Percentiles rank a stretch among this genome's conserved stretches.
phyloP scores from a whole-genome alignment of 345 rosid genomes.

The Heritiera littoralis region DNA sequence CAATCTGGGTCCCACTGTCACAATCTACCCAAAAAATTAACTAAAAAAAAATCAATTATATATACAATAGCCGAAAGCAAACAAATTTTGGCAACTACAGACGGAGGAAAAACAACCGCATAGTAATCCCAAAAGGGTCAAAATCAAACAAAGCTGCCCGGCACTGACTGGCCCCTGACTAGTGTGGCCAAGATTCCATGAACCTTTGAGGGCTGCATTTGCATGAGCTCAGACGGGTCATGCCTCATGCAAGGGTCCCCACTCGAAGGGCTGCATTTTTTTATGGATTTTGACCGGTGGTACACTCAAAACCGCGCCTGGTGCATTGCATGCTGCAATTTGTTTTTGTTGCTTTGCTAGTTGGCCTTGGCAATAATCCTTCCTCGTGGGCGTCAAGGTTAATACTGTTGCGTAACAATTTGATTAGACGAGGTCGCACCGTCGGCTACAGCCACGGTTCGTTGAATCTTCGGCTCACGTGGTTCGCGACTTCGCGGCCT shows the following conservation, averaged over 20 bases:
- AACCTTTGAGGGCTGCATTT: conserved; percentile 3
- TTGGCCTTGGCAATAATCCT: background rate
- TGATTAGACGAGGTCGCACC: background rate
- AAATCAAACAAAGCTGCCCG: background rate
- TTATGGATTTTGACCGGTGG: background rate
- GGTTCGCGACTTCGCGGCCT: background rate
- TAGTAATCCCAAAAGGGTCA: background rate
- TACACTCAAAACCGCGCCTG: conserved; percentile 11
- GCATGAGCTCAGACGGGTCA: background rate
- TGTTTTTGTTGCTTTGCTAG: conserved; percentile 7
- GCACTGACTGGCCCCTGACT: background rate
- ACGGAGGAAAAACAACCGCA: background rate
- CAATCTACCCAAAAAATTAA: background rate
- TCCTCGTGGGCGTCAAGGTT: background rate
- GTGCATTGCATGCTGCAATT: conserved; percentile 16
- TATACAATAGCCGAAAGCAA: background rate
- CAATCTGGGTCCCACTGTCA: conserved; percentile 2
- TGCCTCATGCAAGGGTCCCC: background rate
- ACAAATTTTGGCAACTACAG: background rate
- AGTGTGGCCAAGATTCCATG: conserved; percentile 12
- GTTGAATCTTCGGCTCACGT: background rate
- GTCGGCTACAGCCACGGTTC: conserved; percentile 12
- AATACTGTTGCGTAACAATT: too few relatives aligned
- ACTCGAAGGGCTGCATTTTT: background rate
- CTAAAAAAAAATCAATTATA: background rate